Conservation (phyloP, 2,329 filamentous ascomycete species). For the Beauveria australis region DNA sequence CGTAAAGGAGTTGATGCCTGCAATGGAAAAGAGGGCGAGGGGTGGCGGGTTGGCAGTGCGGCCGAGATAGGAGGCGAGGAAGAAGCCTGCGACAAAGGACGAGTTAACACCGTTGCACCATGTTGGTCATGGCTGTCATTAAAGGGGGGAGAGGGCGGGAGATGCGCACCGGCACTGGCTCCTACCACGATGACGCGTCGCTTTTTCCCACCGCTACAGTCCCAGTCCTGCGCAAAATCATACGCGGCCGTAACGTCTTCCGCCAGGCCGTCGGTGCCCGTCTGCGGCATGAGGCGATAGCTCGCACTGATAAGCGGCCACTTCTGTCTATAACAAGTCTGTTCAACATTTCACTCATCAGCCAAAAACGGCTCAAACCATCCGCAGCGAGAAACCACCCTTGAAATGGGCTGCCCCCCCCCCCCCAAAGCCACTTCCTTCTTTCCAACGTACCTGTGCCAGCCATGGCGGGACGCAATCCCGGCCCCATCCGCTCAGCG, state of each 20-base stretch:
- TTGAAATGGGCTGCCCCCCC: too few relatives aligned
- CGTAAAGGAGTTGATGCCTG: constrained; percentile 27
- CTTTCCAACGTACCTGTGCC: constrained; percentile 20
- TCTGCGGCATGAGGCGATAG: constrained; percentile 28
- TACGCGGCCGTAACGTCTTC: constrained; percentile 26
- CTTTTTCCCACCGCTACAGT: constrained; percentile 3
- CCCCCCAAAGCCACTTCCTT: not conserved
- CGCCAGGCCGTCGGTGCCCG: constrained; percentile 19
- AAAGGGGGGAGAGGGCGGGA: too few relatives aligned
- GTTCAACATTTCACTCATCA: constrained; percentile 7
- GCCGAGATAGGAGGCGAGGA: constrained; percentile 21
- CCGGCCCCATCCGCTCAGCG: constrained; percentile 24
- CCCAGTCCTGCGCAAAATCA: constrained; percentile 20
- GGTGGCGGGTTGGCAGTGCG: constrained; percentile 23
- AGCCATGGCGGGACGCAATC: constrained; percentile 28
- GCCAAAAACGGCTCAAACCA: too few relatives aligned
- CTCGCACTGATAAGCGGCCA: constrained; percentile 28
- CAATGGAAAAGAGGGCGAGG: constrained; percentile 25
- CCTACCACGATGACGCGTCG: constrained; percentile 25
- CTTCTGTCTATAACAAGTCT: constrained; percentile 22
- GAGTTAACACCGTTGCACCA: too few relatives aligned
- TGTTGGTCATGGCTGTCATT: too few relatives aligned
- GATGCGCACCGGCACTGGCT: constrained; percentile 24
- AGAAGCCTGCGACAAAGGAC: constrained; percentile 20
- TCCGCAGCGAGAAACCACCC: too few relatives aligned